These are phyloP conservation scores for Hamamelis virginiana DNA, from an alignment of 164 flowering plant species.

Conservation along the genomic window DNA sequence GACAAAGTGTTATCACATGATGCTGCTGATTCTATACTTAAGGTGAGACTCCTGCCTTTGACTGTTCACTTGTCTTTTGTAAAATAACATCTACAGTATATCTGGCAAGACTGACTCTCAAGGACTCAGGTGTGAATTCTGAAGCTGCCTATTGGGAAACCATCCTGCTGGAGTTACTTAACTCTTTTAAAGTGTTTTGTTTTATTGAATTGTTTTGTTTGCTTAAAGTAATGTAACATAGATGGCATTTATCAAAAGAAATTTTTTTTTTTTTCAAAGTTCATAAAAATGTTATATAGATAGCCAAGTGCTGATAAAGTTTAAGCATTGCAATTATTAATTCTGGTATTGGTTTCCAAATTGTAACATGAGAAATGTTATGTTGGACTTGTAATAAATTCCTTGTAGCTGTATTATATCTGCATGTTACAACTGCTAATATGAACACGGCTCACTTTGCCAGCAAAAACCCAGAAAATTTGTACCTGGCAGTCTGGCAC, in stretches of 20 bases:
- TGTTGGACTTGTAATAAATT: too few species aligned
- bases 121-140: neutral
- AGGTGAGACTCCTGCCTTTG: conserved; percentile 49
- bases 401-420: too few species aligned
- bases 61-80: neutral
- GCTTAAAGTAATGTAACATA: neutral
- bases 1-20: conserved; percentile 36
- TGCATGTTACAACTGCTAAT: too few species aligned
- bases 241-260: too few species aligned
- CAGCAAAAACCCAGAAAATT: too few species aligned
- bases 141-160: neutral
- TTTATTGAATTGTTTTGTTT: neutral
- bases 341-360: neutral
- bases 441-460: too few species aligned
- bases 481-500: too few species aligned
- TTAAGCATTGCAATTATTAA: neutral
- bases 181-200: neutral
- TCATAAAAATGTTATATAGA: too few species aligned
- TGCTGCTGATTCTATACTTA: conserved; percentile 57
- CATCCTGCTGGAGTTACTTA: neutral
- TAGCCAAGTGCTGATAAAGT: neutral
- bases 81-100: neutral
- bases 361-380: too few species aligned
- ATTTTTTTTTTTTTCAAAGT: too few species aligned
- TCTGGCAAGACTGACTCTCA: neutral